phyloP scores from a whole-genome alignment of 371 early-diverging fungal species.

The Rhizopus delemar region DNA sequence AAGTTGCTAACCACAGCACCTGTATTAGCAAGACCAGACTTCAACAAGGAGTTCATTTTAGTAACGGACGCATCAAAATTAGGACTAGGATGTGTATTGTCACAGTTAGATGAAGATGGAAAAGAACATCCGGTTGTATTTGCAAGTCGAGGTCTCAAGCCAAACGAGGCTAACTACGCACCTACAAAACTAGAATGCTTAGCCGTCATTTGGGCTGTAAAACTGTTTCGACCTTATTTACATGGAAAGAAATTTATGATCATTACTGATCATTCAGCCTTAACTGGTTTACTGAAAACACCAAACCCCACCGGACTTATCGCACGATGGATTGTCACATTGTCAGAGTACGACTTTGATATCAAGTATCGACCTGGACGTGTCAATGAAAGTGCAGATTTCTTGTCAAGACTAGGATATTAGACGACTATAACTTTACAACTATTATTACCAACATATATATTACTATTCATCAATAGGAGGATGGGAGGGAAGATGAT shows the following conservation, averaged over 20 bases:
- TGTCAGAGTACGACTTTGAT: conserved; percentile 27
- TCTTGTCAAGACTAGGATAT: conserved; percentile 15
- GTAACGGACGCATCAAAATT: conserved; percentile 38
- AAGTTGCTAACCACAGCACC: no score
- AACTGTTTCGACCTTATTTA: conserved; percentile 1
- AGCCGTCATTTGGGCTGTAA: background rate
- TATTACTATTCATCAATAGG: no score
- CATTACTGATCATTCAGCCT: no score
- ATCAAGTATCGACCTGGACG: conserved; percentile 23
- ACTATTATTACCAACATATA: no score
- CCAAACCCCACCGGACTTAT: background rate
- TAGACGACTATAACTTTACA: background rate
- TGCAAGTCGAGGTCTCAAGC: background rate
- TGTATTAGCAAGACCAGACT: no score
- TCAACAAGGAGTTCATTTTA: no score
- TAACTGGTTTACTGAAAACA: background rate
- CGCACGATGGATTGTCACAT: conserved; percentile 27
- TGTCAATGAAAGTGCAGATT: conserved; percentile 25
- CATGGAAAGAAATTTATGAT: background rate
- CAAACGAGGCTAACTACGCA: background rate
- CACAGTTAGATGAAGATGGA: conserved; percentile 21
- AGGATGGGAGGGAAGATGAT: no score
- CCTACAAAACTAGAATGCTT: background rate
- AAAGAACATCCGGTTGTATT: background rate
- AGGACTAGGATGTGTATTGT: conserved; percentile 36